These are phyloP conservation scores for Penicillium sclerotigenum DNA, from an alignment of 2,329 filamentous ascomycete species.

Conservation along the genomic window DNA sequence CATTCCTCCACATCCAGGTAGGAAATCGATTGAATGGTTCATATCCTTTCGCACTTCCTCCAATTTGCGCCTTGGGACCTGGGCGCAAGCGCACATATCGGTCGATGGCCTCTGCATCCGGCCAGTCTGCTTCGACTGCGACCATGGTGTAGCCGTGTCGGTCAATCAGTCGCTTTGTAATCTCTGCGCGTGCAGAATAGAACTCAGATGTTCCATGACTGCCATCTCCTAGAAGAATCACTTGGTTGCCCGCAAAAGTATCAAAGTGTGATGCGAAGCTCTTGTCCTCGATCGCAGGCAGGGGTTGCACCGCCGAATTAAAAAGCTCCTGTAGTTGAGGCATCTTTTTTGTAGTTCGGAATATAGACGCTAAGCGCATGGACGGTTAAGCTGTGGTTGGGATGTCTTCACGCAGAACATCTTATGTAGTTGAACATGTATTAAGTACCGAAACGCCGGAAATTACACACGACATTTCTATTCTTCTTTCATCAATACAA, in stretches of 20 bases:
- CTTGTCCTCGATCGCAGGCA: constrained; percentile 36
- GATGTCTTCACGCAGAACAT: neutral
- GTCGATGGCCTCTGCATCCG: constrained; percentile 52
- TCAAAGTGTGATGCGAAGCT: constrained; percentile 45
- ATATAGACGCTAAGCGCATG: constrained; percentile 9
- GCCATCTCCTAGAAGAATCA: constrained; percentile 48
- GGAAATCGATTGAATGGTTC: constrained; percentile 52
- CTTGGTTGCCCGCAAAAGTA: constrained; percentile 37
- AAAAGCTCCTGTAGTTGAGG: constrained; percentile 35
- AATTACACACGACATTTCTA: neutral
- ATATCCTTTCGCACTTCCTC: constrained; percentile 26
- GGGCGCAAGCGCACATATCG: constrained; percentile 50
- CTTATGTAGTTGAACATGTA: neutral
- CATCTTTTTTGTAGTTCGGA: constrained; percentile 19
- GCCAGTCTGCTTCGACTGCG: constrained; percentile 55
- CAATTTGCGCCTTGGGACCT: constrained; percentile 33
- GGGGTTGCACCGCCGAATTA: constrained; percentile 34
- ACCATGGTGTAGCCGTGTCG: constrained; percentile 53
- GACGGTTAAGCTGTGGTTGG: neutral
- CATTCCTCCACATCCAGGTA: constrained; percentile 57
- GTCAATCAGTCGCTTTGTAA: constrained; percentile 51
- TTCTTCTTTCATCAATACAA: neutral
- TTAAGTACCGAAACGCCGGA: neutral
- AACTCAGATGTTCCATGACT: constrained; percentile 57
- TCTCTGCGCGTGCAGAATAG: constrained; percentile 51